phyloP scores from a whole-genome alignment of 1,284 basidiomycete genomes.

The Moniliophthora roreri region DNA sequence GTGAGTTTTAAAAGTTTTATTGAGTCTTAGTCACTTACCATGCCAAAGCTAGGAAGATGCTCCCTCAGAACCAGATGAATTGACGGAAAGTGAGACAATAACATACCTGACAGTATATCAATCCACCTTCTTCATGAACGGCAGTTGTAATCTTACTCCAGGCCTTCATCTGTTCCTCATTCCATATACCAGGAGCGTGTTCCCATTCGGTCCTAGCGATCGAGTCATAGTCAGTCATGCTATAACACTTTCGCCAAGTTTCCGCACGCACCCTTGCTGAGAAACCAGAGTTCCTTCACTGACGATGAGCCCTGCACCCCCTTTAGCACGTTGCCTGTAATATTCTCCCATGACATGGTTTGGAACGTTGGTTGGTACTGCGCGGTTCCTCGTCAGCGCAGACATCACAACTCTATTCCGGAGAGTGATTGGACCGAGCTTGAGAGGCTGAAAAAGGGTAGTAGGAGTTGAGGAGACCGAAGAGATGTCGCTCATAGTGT shows the following conservation, averaged over 20 bases:
- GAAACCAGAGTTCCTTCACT: conserved; percentile 40
- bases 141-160: conserved; percentile 39
- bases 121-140: conserved; percentile 33
- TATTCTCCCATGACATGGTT: conserved; percentile 39
- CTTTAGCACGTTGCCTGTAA: conserved; percentile 39
- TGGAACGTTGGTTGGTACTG: conserved; percentile 25
- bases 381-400: conserved; percentile 34
- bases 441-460: conserved; percentile 1
- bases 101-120: conserved; percentile 33
- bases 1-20: background rate
- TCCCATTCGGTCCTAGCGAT: conserved; percentile 37
- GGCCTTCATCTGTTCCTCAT: conserved; percentile 31
- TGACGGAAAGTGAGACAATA: too few species aligned
- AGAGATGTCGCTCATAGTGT: too few species aligned
- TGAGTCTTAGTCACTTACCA: too few species aligned
- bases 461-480: too few species aligned
- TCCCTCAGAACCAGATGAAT: too few species aligned
- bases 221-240: too few species aligned
- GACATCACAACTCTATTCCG: conserved; percentile 30
- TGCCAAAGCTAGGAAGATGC: too few species aligned
- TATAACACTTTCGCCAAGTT: background rate
- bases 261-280: conserved; percentile 35
- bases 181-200: conserved; percentile 40
- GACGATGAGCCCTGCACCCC: conserved; percentile 41
- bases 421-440: conserved; percentile 5